Evolutionary conservation across 768 basidiomycete species (phyloP), one percentile per base, ranked within the genome.

Genomic region (Harrya chromipes): DNA sequence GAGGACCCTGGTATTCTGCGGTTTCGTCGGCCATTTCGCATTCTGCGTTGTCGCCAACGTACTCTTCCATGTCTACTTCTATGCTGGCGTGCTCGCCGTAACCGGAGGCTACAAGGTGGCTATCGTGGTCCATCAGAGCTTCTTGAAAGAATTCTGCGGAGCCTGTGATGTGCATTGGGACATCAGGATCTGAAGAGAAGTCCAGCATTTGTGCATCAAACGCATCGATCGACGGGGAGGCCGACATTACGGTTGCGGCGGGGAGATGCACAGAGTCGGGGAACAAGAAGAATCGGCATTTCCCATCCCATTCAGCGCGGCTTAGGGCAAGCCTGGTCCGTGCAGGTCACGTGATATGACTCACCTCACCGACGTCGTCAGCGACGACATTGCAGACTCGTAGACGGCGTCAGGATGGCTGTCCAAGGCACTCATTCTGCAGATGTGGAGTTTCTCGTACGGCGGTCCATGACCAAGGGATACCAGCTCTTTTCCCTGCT

Each of bases 121-220:
- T 61, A 57, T 82, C 82, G 47, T 82, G 81, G 55, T 83, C 80
- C 84, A 86, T 86, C 46, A 71, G 61, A 4, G 76, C 71, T 64
- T 84, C 55, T 73, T 74, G 47, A 72, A 74, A 84, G 27, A 73
- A 61, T 42, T 83, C 80, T 43, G 73, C 67, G 9, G 76, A 71
- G 21, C 53, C 58, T 33, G 65, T 52, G 2, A 70, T 60, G 54
- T 80, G 74, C 83, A 85, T 85, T 57, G 76, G 72, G 43, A 83
- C 76, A 63, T 86, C 84, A 33, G 73, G 59, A 63, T 85, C 83
- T 50, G 63, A 63, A 47, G 65, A 67, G 58, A 77, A 83, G 67
- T 85, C 83, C 43, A 78, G 66, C 84, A 86, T 85, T 63, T 75
- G 82, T 14, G 82, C 71, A 68, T 85, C 84, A 65, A 72, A 82